phyloP scores from a whole-genome alignment of 2,329 filamentous ascomycete species.

The Fonsecaea multimorphosa region DNA sequence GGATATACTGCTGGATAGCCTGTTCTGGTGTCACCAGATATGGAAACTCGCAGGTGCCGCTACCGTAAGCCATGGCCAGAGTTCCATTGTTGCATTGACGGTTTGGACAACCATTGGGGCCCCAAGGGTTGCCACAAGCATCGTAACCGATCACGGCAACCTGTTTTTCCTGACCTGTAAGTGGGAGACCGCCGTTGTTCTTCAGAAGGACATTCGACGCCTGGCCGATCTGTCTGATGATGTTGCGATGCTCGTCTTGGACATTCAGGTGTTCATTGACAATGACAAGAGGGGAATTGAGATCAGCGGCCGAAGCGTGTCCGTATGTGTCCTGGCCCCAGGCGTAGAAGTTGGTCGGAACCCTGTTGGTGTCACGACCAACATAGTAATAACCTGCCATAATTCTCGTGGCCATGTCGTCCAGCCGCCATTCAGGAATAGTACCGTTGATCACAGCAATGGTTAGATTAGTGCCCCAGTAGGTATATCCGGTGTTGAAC shows the following conservation, averaged over 20 bases:
- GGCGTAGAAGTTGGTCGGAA: conserved; percentile 75
- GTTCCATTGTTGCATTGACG: conserved; percentile 67
- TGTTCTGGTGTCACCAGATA: conserved; percentile 68
- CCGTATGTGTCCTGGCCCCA: conserved; percentile 82
- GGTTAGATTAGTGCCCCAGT: conserved; percentile 87
- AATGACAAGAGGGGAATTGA: conserved; percentile 36
- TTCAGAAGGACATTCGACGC: conserved; percentile 89
- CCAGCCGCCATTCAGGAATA: conserved; percentile 81
- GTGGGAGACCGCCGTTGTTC: conserved; percentile 76
- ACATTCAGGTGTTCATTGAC: conserved; percentile 86
- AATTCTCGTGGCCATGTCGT: conserved; percentile 89
- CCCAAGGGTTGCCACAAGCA: conserved; percentile 73
- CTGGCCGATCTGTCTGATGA: conserved; percentile 78
- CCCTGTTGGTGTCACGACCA: conserved; percentile 54
- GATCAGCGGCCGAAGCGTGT: conserved; percentile 65
- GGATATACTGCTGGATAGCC: conserved; percentile 69
- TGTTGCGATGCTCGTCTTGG: conserved; percentile 71
- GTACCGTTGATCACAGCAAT: conserved; percentile 88
- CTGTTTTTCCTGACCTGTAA: conserved; percentile 75
- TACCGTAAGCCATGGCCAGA: conserved; percentile 68
- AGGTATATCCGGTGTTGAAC: conserved; percentile 75
- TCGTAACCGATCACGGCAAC: conserved; percentile 82
- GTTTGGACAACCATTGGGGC: conserved; percentile 79
- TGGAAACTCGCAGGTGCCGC: conserved; percentile 65
- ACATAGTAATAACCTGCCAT: conserved; percentile 70